Evolutionary conservation across 805 yeast genomes (phyloP).

Genomic region (Maudiozyma barnettii): DNA sequence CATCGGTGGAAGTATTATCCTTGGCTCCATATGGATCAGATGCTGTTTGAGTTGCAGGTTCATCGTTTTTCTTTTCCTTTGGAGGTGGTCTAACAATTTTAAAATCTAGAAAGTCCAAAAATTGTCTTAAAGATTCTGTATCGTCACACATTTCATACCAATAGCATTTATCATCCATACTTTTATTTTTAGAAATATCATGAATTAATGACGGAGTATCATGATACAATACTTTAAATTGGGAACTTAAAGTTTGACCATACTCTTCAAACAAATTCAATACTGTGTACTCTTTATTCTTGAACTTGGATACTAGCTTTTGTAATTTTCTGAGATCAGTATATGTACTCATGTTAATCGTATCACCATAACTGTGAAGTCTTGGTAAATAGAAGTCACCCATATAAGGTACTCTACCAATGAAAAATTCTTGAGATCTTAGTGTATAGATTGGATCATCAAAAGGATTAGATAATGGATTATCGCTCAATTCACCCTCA

Average conservation of each 20-base stretch:
- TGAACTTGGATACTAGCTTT: slow-evolving; percentile 9
- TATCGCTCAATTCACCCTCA: slow-evolving; percentile 15
- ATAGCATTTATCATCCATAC: slow-evolving; percentile 7
- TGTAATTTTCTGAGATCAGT: slow-evolving; percentile 13
- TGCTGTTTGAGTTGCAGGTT: no score
- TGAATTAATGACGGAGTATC: slow-evolving; percentile 16
- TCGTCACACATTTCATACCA: slow-evolving; percentile 23
- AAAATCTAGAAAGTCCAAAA: slow-evolving; percentile 12
- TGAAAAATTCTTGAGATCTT: slow-evolving; percentile 19
- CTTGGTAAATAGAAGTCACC: slow-evolving; percentile 25
- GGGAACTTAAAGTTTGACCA: slow-evolving; percentile 15
- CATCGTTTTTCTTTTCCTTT: slow-evolving; percentile 3
- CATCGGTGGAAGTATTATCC: neutral
- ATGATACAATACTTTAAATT: slow-evolving; percentile 18
- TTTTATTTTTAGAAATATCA: slow-evolving; percentile 7
- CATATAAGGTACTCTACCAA: slow-evolving; percentile 20
- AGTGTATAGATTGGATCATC: slow-evolving; percentile 18
- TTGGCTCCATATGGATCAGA: neutral
- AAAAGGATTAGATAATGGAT: slow-evolving; percentile 19
- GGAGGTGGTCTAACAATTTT: slow-evolving; percentile 6
- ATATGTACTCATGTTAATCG: slow-evolving; percentile 9
- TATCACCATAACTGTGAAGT: slow-evolving; percentile 14
- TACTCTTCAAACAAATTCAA: slow-evolving; percentile 13
- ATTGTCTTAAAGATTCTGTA: slow-evolving; percentile 11
- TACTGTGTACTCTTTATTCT: slow-evolving; percentile 8